Evolutionary conservation across 208 protist genomes (phyloP).

Genomic region (Crithidia thermophila): DNA sequence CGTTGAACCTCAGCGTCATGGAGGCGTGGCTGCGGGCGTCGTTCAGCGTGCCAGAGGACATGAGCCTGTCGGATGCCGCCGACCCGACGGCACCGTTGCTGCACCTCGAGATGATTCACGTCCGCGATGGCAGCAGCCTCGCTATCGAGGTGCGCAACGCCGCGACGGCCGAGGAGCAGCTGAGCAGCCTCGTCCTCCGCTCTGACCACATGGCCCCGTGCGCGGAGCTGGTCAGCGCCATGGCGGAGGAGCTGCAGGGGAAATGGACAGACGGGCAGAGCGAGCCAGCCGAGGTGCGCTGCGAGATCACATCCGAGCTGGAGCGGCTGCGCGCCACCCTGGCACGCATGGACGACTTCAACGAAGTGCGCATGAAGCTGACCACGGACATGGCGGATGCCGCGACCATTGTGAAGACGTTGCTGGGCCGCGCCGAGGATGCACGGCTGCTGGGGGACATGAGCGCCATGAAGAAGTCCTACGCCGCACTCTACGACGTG

Average conservation of each 20-base stretch:
- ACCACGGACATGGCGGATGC: slow-evolving; percentile 94
- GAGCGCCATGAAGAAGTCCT: slow-evolving; percentile 72
- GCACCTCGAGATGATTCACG: slow-evolving; percentile 56
- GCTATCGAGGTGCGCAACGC: slow-evolving; percentile 47
- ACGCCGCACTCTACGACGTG: slow-evolving; percentile 84
- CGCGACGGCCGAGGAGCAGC: slow-evolving; percentile 4
- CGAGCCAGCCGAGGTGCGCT: slow-evolving; percentile 31
- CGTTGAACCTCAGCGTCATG: slow-evolving; percentile 40
- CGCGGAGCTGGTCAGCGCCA: slow-evolving; percentile 83
- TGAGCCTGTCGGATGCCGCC: slow-evolving; percentile 31
- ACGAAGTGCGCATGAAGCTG: slow-evolving; percentile 86
- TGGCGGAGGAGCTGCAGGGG: slow-evolving; percentile 55
- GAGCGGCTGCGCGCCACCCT: slow-evolving; percentile 59
- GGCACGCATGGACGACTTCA: slow-evolving; percentile 84
- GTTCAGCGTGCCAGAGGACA: slow-evolving; percentile 44
- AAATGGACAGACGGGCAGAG: slow-evolving; percentile 30
- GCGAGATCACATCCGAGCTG: slow-evolving; percentile 86
- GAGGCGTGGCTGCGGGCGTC: slow-evolving; percentile 50
- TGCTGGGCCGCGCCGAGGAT: slow-evolving; percentile 94
- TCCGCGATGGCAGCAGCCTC: slow-evolving; percentile 67
- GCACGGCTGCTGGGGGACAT: slow-evolving; percentile 91
- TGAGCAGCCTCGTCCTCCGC: slow-evolving; percentile 49
- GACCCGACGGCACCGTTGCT: slow-evolving; percentile 31
- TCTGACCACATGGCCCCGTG: slow-evolving; percentile 86
- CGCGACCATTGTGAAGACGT: slow-evolving; percentile 83